These are phyloP conservation scores for Globisporangium polare DNA, from an alignment of 352 stramenopile genomes.

Conservation along the genomic window DNA sequence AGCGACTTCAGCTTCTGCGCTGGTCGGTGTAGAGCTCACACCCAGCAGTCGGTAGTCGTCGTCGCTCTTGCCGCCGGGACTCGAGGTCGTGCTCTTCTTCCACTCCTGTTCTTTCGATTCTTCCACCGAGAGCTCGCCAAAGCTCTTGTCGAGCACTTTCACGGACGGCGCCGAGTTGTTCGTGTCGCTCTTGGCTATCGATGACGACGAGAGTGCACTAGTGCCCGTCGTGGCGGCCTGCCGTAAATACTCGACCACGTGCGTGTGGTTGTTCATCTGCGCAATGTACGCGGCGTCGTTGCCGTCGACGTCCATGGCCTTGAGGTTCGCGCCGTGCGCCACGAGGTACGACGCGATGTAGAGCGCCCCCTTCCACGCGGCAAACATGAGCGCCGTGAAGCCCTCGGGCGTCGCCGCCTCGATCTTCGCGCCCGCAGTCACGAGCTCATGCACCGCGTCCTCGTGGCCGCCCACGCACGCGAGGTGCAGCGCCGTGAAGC, in stretches of 20 bases:
- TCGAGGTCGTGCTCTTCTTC: constrained; percentile 12
- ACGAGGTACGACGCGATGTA: constrained; percentile 36
- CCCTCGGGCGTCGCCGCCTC: constrained; percentile 44
- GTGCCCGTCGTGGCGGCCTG: background rate
- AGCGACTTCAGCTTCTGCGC: background rate
- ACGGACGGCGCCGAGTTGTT: constrained; percentile 21
- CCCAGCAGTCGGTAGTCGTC: constrained; percentile 4
- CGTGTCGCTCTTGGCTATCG: constrained; percentile 11
- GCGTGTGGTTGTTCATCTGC: constrained; percentile 41
- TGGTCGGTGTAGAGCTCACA: background rate
- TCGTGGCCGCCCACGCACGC: constrained; percentile 49
- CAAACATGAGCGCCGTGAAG: constrained; percentile 57
- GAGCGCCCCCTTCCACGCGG: constrained; percentile 37
- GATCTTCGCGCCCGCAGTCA: constrained; percentile 35
- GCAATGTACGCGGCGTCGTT: constrained; percentile 51
- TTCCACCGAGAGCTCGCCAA: constrained; percentile 15
- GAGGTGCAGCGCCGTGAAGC: constrained; percentile 60
- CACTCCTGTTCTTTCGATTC: constrained; percentile 19
- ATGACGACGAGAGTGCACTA: background rate
- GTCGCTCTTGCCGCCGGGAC: constrained; percentile 2
- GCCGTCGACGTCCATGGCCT: constrained; percentile 40
- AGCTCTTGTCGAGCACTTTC: constrained; percentile 11
- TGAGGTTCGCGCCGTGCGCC: constrained; percentile 29
- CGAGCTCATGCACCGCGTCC: constrained; percentile 36
- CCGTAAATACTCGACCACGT: constrained; percentile 39